Evolutionary conservation across 495 filamentous ascomycete genomes (phyloP), one percentile per base, ranked within the genome.

Genomic region (Neurospora africana): DNA sequence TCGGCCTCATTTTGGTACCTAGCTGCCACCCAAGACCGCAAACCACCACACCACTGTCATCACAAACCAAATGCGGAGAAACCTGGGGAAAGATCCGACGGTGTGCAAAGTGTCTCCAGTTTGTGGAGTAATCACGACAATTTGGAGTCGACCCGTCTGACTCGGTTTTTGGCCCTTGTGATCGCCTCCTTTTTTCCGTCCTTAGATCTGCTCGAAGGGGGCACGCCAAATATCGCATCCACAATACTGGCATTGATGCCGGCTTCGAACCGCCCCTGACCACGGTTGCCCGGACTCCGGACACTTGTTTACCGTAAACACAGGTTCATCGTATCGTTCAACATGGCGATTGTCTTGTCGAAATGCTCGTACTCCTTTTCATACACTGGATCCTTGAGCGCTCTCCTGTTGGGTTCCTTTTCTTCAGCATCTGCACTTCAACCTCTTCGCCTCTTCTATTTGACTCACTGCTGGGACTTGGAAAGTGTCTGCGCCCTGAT

Each of bases 271-370:
- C 30, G 27, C 53, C 23, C 53, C 53, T 65, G 53, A 33, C 53
- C 53, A 65, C 27, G 15, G 23, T 17, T 17, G 13, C 53, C n/a
- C 33, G 47, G 71, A 69, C 19, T 76, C 74, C 74, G 78, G 71
- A 77, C 72, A 73, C 72, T 78, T 69, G 53, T 69, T 87, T 82
- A 91, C 79, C 86, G 84, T 70, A 93, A 80, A 81, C 91, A 92
- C 68, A 90, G 86, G 19, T 87, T 86, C 84, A 92, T 85, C 53
- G 86, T 89, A 68, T 92, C 87, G 78, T 94, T 94, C 44, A 94
- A 81, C 83, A 92, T 91, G 70, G 86, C 84, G 35, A 94, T 71
- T 5, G 90, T 92, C 81, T 85, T 84, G 65, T 90, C 86, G 74
- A 90, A 91, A 73, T 92, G 89, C 38, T 83, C 77, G 73, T 80